Percentiles rank a stretch among this genome's conserved stretches.
Conservation (phyloP, 1,139 yeast species). For the Yamadazyma aaseri region DNA sequence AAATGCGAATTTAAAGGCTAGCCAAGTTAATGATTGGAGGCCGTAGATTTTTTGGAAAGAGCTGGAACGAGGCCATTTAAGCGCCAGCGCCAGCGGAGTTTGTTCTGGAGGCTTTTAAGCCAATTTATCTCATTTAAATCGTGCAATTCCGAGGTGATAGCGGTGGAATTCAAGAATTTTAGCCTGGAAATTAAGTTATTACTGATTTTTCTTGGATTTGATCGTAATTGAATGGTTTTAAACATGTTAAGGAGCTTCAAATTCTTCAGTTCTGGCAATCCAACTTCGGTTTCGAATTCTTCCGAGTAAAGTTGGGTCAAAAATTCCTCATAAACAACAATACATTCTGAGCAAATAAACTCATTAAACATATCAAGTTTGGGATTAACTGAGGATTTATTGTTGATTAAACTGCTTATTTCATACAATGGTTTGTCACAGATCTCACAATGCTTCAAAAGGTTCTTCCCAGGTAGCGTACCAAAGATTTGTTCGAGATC, state of each 20-base stretch:
- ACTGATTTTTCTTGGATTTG: constrained; percentile 19
- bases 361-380: constrained; percentile 34
- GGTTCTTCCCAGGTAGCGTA: constrained; percentile 37
- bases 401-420: constrained; percentile 47
- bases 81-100: constrained; percentile 34
- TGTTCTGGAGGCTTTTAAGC: constrained; percentile 27
- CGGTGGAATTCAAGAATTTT: constrained; percentile 19
- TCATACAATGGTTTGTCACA: constrained; percentile 71
- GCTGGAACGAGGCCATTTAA: constrained; percentile 23
- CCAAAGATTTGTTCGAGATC: constrained; percentile 43
- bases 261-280: constrained; percentile 13
- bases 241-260: constrained; percentile 24
- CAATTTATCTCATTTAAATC: constrained; percentile 23
- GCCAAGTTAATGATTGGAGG: too few species aligned
- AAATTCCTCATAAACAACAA: constrained; percentile 55
- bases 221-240: constrained; percentile 21
- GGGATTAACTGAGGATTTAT: constrained; percentile 18
- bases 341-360: constrained; percentile 65
- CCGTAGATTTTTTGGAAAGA: constrained; percentile 3
- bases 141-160: constrained; percentile 2
- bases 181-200: constrained; percentile 25
- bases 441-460: constrained; percentile 53
- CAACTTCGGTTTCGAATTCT: constrained; percentile 2
- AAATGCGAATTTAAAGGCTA: too few species aligned
- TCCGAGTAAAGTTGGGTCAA: constrained; percentile 31